Base-by-base conservation (phyloP, 2,329 filamentous ascomycete genomes). In the Huntiella moniliformis region DNA sequence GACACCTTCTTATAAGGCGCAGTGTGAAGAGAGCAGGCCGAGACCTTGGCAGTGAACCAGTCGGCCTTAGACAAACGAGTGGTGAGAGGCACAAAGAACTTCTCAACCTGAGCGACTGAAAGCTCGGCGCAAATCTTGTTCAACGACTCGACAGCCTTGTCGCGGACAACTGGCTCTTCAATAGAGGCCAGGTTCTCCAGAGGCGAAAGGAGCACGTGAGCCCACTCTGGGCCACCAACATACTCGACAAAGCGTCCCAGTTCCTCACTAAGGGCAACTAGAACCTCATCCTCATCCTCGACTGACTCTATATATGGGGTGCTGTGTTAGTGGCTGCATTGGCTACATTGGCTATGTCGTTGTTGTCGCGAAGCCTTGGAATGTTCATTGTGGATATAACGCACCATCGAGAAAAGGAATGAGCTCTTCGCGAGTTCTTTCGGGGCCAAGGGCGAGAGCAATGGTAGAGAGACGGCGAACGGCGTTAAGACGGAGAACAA, bases 31-130 rank as follows among this genome's bases (percentile, higher is more conserved):
- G 91, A 91, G 53, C 88, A 94, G 52, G 88, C 91, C 31, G 91
- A 98, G 53, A 98, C 91, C 68, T 96, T 98, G 53, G 91, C 96
- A 48, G 91, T 98, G 65, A 98, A 98, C 91, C 91, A 98, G 67
- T 98, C 91, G 65, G 91, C 91, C 73, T 96, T 98, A 53, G 91
- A 92, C 51, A 98, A 82, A 60, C 91, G 85, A 58, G 93, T 76
- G 50, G 87, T 87, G 58, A 98, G 79, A 51, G 91, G 91, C 55
- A 98, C 88, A 67, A 96, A 96, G 65, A 87, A 83, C 58, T 95
- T 84, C 70, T 98, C 91, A 60, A 96, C 80, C 68, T 98, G 91
- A 63, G 85, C 74, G 56, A 85, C 69, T 43, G 86, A 93, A 47
- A 98, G 74, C 61, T 94, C 78, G 59, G 79, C 77, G 73, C 91